Evolutionary conservation across 441 rosid species (phyloP), one percentile per base, ranked within the genome.

Genomic region (Geranium incanum): DNA sequence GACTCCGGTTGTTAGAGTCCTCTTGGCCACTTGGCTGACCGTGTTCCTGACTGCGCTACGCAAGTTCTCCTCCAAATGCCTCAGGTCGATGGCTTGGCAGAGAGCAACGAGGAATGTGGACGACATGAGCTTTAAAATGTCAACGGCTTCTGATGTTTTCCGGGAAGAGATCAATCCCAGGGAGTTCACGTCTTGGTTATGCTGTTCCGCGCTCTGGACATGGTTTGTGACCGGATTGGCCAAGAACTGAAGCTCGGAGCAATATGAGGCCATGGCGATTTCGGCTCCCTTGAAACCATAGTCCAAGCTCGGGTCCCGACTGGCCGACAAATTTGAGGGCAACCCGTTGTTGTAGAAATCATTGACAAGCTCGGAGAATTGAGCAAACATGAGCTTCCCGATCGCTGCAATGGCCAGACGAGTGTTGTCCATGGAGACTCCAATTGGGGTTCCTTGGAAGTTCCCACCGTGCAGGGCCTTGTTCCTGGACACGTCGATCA

Each of bases 281-380:
- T 23, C 33, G 33, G 33, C 33, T 23, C 88, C 88, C 43, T 85
- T 85, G 76, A 85, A 80, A 12, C 87, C 83, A 0, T 85, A 85
- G 28, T 85, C 89, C 78, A 83, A 71, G 75, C 89, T 85, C 0
- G 87, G 87, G 50, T 83, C 77, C 6, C 81, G 75, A 1, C 89
- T 79, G 0, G 74, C 89, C 0, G 85, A 74, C 5, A 83, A 80
- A 73, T 83, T 85, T 1, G 89, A 83, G 52, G 89, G 89, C 75
- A 85, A 69, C n/a, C 89, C 89, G 16, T 85, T 85, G 82, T 83
- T 85, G 85, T 82, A 85, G 36, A 78, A 79, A 36, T 85, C 89
- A 28, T 81, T 81, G 13, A 85, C 88, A 13, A 85, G 86, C 74
- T 85, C 88, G 0, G 88, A 83, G 43, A 85, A 80, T 23, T 85